Evolutionary conservation across 2,329 filamentous ascomycete genomes (phyloP), one percentile per base, ranked within the genome.

Genomic region (Paramyrothecium sp.): DNA sequence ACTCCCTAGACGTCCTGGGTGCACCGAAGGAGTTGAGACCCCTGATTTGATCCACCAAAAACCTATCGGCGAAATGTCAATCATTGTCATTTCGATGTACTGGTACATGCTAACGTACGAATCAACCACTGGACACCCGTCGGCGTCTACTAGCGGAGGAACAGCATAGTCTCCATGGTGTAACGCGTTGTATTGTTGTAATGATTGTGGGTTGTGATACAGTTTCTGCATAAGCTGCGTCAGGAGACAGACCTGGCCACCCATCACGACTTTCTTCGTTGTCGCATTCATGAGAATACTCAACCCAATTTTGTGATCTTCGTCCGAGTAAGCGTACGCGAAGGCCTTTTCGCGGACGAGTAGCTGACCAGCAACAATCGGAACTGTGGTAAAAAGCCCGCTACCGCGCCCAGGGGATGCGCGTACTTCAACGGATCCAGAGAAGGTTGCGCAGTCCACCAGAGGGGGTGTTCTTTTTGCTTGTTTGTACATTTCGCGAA

Each of bases 311-410:
- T 10, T 7, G 8, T 58, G 61, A 10, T 64, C 61, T 3, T 63
- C 66, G 34, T 59, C 69, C 38, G 58, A 61, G 48, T 69, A 77
- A 20, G 59, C 69, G 63, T 82, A 74, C 0, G 67, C 66, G 61
- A 85, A 83, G 0, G 82, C 81, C 59, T 85, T 86, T 58, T 86
- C 83, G 51, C 81, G 85, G 1, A 86, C 61, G 0, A 86, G 65
- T 2, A 85, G 69, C 3, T 84, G 78, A 0, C 82, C 82, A 0
- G 78, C 74, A 41, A 72, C 70, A 2, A 86, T 78, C 0, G 70
- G 62, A 20, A 70, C 67, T 1, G 75, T 81, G 0, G 78, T 80
- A 61, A 85, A 86, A 0, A 85, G 66, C 0, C 83, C 83, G 2
- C 74, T 72, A 2, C 81, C 82, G 19, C 74, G 71, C 10, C 68